Conservation (phyloP, 2,329 filamentous ascomycete genomes). For the Alternaria novae-zelandiae region DNA sequence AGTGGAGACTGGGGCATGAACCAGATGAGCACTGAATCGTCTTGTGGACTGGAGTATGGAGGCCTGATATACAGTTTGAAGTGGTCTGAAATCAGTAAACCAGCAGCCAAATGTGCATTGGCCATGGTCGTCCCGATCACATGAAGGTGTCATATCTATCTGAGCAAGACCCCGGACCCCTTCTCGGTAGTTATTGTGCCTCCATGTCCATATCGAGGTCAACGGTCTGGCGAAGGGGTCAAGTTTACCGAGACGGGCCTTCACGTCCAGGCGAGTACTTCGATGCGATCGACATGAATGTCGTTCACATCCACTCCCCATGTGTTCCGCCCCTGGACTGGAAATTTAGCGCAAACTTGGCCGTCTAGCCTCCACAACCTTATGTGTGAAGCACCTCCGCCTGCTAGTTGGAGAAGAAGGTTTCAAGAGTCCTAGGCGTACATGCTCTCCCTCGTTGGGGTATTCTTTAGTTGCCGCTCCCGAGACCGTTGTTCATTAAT, state of each 20-base stretch:
- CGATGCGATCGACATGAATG: background rate
- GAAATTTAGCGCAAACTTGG: conserved; percentile 2
- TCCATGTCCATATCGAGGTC: background rate
- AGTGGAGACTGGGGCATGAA: background rate
- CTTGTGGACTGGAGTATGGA: background rate
- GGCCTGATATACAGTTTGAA: background rate
- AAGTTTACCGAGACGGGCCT: background rate
- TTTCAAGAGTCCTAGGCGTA: background rate
- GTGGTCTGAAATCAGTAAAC: background rate
- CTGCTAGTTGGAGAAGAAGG: background rate
- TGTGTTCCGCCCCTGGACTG: conserved; percentile 1
- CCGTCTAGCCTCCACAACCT: conserved; percentile 1
- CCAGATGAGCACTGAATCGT: background rate
- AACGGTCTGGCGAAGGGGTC: background rate
- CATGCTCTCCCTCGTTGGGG: background rate
- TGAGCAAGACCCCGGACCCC: background rate
- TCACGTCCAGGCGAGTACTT: background rate
- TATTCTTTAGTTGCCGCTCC: background rate
- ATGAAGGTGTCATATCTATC: background rate
- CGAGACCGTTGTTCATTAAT: background rate
- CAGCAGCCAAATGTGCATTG: background rate
- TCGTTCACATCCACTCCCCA: background rate
- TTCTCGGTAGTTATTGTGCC: background rate
- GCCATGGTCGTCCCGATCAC: background rate
- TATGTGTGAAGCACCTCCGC: background rate